Base-by-base conservation (phyloP, 306 rosid species). In the Inga laurina region DNA sequence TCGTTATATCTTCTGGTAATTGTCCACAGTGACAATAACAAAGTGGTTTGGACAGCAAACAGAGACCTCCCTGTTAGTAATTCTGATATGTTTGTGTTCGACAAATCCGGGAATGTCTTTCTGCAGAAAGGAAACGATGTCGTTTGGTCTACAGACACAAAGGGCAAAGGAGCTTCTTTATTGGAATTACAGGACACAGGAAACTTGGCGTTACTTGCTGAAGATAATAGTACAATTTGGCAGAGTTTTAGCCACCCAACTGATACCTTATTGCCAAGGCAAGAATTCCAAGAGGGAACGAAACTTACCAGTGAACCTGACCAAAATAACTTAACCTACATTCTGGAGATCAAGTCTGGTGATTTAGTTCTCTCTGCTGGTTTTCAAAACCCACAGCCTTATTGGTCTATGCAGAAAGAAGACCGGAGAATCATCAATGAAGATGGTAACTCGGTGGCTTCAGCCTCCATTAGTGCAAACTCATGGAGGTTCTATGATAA, bases 201-300 rank as follows among this genome's bases (percentile, higher is more conserved):
- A n/a, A 94, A 96, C 61, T 85, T 96, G 85, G 94, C 87, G 75
- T 80, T 96, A 86, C 79, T 87, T 65, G 90, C 90, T 27, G 88
- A 56, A 13, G 91, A 85, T 49, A 78, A 13, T 19, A 81, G 79
- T 5, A 37, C 86, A 5, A 74, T 91, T 78, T 96, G 99, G 99
- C 90, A 92, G 84, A 96, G 99, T 91, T 96, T 96, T 82, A 76
- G 80, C 65, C 90, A 92, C 80, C 99, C 99, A 24, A 92, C 98
- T 5, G 88, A 96, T 85, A 92, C 97, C 74, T 87, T 96, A 72
- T 72, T 94, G 56, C 90, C 94, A 81, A 78, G 52, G 43, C 99
- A 96, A 84, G 88, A 88, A n/a, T 91, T 91, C 83, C 74, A 19
- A 2, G 90, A 90, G 80, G 99, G 99, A 51, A 90, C 92, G 95